These are phyloP conservation scores for Hyaloscypha finlandica DNA, from an alignment of 495 filamentous ascomycete genomes.

Conservation along the genomic window DNA sequence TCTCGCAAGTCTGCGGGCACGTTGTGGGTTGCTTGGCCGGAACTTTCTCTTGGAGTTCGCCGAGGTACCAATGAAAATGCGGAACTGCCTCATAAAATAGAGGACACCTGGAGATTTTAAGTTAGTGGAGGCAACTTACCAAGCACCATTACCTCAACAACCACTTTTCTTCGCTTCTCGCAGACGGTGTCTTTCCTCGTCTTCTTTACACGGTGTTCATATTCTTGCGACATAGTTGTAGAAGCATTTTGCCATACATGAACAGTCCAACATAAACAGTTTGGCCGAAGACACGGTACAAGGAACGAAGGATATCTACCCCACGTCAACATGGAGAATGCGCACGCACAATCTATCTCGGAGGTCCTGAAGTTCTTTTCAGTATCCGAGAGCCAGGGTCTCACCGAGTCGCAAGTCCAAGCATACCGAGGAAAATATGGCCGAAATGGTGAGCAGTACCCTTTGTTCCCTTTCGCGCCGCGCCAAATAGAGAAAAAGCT, in stretches of 20 bases:
- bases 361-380: slow-evolving; percentile 73
- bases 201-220: slow-evolving; percentile 17
- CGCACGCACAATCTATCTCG: slow-evolving; percentile 67
- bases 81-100: slow-evolving; percentile 5
- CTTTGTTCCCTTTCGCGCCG: slow-evolving; percentile 21
- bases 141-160: slow-evolving; percentile 17
- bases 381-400: slow-evolving; percentile 65
- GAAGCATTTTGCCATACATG: slow-evolving; percentile 32
- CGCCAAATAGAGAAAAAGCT: slow-evolving; percentile 22
- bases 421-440: slow-evolving; percentile 69
- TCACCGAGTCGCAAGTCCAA: slow-evolving; percentile 69
- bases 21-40: background rate
- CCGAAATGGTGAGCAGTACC: slow-evolving; percentile 70
- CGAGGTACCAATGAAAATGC: slow-evolving; percentile 5
- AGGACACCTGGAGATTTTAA: slow-evolving; percentile 22
- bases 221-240: slow-evolving; percentile 25
- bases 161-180: slow-evolving; percentile 30
- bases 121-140: slow-evolving; percentile 14
- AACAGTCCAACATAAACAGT: slow-evolving; percentile 20
- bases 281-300: slow-evolving; percentile 18
- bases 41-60: background rate
- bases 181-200: slow-evolving; percentile 33
- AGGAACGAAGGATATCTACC: background rate
- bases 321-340: slow-evolving; percentile 68
- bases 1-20: background rate